Percentiles rank a stretch among this genome's conserved stretches.
phyloP scores from a whole-genome alignment of 177 flowering plant genomes.

The Telopea speciosissima region DNA sequence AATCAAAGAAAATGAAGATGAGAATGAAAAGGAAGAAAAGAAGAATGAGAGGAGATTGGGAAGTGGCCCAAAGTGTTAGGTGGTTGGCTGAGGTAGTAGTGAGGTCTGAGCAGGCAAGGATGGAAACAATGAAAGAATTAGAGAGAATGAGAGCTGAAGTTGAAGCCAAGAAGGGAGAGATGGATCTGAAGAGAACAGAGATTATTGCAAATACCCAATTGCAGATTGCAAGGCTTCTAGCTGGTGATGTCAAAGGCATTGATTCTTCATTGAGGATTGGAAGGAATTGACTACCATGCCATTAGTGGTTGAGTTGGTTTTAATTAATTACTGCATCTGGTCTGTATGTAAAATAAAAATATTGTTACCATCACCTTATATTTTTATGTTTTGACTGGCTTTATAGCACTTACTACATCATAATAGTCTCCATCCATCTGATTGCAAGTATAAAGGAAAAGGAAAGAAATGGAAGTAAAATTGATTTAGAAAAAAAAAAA shows the following conservation, averaged over 20 bases:
- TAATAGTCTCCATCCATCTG: no score
- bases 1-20: constrained; percentile 21
- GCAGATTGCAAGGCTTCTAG: constrained; percentile 77
- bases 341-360: no score
- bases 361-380: no score
- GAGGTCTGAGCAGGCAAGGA: constrained; percentile 63
- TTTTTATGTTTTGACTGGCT: no score
- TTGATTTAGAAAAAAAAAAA: no score
- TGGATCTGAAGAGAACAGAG: constrained; percentile 80
- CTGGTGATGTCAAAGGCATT: constrained; percentile 36
- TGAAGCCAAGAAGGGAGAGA: constrained; percentile 68
- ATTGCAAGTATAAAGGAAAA: no score
- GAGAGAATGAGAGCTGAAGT: constrained; percentile 82
- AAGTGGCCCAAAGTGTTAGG: constrained; percentile 62
- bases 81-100: constrained; percentile 78
- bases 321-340: no score
- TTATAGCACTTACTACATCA: no score
- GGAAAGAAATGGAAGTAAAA: no score
- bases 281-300: constrained; percentile 30
- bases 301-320: not conserved
- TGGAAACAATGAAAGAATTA: constrained; percentile 76
- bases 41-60: constrained; percentile 29
- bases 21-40: constrained; percentile 29
- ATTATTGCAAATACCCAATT: constrained; percentile 84
- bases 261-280: constrained; percentile 65